Percentiles rank a stretch among this genome's conserved stretches.
These are phyloP conservation scores for Pharus latifolius DNA, from an alignment of 176 grass and related monocot species.

Conservation along the genomic window DNA sequence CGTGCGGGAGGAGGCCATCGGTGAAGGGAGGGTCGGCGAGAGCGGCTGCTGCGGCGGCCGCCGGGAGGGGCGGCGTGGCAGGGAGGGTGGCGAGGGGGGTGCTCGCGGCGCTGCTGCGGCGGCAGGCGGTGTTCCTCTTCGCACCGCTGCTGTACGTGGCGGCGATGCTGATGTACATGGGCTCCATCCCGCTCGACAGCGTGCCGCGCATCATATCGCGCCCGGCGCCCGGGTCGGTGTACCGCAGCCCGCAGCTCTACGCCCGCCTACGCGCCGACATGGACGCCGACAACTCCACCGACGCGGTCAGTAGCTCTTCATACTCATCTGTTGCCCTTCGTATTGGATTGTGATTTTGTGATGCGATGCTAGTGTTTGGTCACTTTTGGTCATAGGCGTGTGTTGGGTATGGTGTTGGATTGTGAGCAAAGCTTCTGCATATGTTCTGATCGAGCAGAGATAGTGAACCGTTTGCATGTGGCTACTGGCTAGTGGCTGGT, in stretches of 20 bases:
- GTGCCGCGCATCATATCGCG: slow-evolving; percentile 81
- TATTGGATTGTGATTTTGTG: background rate
- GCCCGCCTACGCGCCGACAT: slow-evolving; percentile 58
- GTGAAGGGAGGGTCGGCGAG: slow-evolving; percentile 12
- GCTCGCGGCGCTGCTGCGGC: slow-evolving; percentile 61
- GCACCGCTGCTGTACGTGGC: slow-evolving; percentile 88
- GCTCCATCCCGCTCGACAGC: slow-evolving; percentile 81
- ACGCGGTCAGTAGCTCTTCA: slow-evolving; percentile 39
- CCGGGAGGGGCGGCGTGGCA: background rate
- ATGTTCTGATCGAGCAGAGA: background rate
- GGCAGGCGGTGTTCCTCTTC: slow-evolving; percentile 95
- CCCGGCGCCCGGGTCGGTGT: slow-evolving; percentile 61
- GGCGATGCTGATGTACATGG: slow-evolving; percentile 88
- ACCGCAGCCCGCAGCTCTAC: slow-evolving; percentile 89
- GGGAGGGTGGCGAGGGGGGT: slow-evolving; percentile 42
- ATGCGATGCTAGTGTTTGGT: background rate
- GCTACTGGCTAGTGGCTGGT: background rate
- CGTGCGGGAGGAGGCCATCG: slow-evolving; percentile 37
- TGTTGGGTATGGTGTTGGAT: background rate
- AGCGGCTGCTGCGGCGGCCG: background rate
- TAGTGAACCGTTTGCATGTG: background rate
- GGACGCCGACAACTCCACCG: slow-evolving; percentile 90
- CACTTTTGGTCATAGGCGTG: background rate
- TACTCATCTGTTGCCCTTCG: background rate
- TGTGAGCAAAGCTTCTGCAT: background rate